Conservation (phyloP, 768 basidiomycete species). For the Austroboletus eburneus region DNA sequence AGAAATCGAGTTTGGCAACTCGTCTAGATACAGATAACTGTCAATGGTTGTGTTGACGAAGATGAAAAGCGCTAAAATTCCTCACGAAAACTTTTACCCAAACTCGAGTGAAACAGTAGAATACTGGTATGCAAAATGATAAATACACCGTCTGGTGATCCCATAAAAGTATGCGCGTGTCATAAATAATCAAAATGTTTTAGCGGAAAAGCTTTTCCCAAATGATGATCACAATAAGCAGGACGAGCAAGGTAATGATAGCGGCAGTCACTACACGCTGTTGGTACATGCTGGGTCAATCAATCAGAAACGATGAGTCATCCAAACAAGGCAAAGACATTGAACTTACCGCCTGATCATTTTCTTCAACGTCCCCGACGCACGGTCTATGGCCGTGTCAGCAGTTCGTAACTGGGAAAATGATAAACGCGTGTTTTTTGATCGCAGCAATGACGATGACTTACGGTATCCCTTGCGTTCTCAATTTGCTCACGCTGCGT, state of each 20-base stretch:
- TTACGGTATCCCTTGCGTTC: slow-evolving; percentile 83
- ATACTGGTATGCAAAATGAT: slow-evolving; percentile 19
- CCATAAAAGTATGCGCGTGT: slow-evolving; percentile 9
- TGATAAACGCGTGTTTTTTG: neutral
- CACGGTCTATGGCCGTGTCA: slow-evolving; percentile 85
- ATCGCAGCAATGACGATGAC: slow-evolving; percentile 18
- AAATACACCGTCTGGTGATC: slow-evolving; percentile 24
- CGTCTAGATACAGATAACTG: too few species aligned
- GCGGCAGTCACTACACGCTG: slow-evolving; percentile 84
- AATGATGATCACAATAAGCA: slow-evolving; percentile 77
- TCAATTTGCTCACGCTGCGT: slow-evolving; percentile 92
- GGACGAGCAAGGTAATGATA: slow-evolving; percentile 80
- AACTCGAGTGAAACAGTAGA: slow-evolving; percentile 3
- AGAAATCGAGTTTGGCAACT: too few species aligned
- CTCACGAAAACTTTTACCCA: too few species aligned
- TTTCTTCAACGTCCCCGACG: slow-evolving; percentile 86
- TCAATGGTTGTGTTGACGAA: too few species aligned
- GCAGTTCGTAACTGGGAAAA: slow-evolving; percentile 74
- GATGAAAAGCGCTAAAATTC: too few species aligned
- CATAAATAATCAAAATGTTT: slow-evolving; percentile 13
- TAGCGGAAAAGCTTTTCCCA: slow-evolving; percentile 70
- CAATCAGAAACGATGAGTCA: slow-evolving; percentile 11
- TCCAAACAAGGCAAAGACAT: neutral
- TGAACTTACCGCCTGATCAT: slow-evolving; percentile 87
- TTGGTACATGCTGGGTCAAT: slow-evolving; percentile 84